Evolutionary conservation across 768 basidiomycete genomes (phyloP).

Genomic region (Xerocomellus chrysenteron): DNA sequence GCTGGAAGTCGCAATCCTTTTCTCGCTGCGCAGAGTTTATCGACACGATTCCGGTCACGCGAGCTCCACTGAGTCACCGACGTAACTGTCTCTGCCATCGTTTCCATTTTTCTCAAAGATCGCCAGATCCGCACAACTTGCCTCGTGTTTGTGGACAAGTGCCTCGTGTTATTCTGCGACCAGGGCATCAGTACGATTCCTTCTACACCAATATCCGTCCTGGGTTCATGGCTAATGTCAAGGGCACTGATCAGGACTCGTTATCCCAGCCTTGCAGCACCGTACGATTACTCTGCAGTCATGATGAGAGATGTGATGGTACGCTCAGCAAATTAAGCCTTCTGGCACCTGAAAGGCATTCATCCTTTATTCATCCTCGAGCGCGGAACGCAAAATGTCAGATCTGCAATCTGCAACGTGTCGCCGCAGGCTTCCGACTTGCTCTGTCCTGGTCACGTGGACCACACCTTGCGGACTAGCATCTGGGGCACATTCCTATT

Average conservation of each 20-base stretch:
- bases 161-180: slow-evolving; percentile 13
- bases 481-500: slow-evolving; percentile 11
- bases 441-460: slow-evolving; percentile 28
- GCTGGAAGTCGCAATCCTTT: neutral
- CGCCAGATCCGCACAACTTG: neutral
- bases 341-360: neutral
- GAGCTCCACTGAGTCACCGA: neutral
- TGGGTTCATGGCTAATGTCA: neutral
- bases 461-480: neutral
- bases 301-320: neutral
- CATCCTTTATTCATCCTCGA: slow-evolving; percentile 1
- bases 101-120: neutral
- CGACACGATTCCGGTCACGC: neutral
- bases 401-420: slow-evolving; percentile 20
- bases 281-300: no score
- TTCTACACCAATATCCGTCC: neutral
- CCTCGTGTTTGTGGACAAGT: slow-evolving; percentile 8
- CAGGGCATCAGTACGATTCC: neutral
- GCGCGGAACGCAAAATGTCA: slow-evolving; percentile 4
- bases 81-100: neutral
- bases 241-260: neutral
- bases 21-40: neutral
- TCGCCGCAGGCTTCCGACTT: slow-evolving; percentile 23
- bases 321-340: neutral
- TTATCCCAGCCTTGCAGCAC: neutral